phyloP scores from a whole-genome alignment of 352 stramenopile species.

The Globisporangium heterothallicum region DNA sequence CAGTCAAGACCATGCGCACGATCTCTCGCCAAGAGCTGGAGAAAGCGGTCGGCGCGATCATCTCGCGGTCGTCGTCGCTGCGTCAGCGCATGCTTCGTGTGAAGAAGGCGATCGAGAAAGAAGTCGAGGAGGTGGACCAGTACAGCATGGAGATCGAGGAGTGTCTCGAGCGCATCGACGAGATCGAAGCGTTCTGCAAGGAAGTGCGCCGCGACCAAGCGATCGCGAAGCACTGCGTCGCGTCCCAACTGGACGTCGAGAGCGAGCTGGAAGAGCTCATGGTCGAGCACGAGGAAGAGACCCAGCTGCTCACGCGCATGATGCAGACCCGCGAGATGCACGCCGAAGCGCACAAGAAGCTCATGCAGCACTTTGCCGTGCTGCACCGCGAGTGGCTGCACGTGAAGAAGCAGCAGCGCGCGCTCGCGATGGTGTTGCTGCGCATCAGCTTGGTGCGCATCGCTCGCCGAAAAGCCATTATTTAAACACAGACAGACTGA shows the following conservation, averaged over 20 bases:
- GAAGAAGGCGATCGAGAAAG: slow-evolving; percentile 18
- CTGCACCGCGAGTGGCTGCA: slow-evolving; percentile 16
- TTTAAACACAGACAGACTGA: slow-evolving; percentile 1
- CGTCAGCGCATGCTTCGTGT: slow-evolving; percentile 18
- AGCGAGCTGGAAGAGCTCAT: slow-evolving; percentile 18
- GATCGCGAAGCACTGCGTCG: slow-evolving; percentile 12
- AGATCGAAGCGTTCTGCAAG: slow-evolving; percentile 16
- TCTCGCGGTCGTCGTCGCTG: slow-evolving; percentile 17
- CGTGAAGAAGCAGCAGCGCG: slow-evolving; percentile 19
- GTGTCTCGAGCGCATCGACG: slow-evolving; percentile 17
- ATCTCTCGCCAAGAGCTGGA: slow-evolving; percentile 17
- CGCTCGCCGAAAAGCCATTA: slow-evolving; percentile 13
- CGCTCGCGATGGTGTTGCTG: slow-evolving; percentile 17
- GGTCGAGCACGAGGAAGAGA: slow-evolving; percentile 14
- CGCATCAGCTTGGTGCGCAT: slow-evolving; percentile 19
- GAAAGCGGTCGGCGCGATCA: slow-evolving; percentile 16
- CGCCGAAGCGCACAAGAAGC: slow-evolving; percentile 18
- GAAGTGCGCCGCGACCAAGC: slow-evolving; percentile 12
- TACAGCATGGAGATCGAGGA: slow-evolving; percentile 17
- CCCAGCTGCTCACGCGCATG: slow-evolving; percentile 18
- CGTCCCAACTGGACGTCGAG: slow-evolving; percentile 12
- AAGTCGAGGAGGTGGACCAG: slow-evolving; percentile 17
- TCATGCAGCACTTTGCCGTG: slow-evolving; percentile 18
- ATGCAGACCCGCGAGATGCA: slow-evolving; percentile 19
- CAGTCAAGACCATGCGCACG: slow-evolving; percentile 11